These are phyloP conservation scores for Schizonepeta tenuifolia DNA, from an alignment of 257 asterid genomes.

Conservation along the genomic window DNA sequence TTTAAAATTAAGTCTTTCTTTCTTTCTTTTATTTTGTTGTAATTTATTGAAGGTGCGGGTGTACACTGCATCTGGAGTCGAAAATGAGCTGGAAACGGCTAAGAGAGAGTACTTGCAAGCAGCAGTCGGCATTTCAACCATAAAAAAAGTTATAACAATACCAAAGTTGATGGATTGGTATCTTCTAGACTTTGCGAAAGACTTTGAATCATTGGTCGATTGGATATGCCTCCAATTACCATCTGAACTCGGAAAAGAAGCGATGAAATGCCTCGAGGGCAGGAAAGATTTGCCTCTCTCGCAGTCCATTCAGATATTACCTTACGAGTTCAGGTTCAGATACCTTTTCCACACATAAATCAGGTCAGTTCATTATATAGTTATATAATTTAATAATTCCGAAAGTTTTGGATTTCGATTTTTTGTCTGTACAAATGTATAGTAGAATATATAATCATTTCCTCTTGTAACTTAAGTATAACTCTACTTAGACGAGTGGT, in stretches of 20 bases:
- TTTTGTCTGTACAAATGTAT: conserved; percentile 43
- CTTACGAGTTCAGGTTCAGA: conserved; percentile 87
- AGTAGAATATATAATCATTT: conserved; percentile 27
- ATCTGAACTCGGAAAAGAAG: conserved; percentile 65
- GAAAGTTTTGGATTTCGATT: conserved; percentile 40
- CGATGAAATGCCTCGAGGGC: conserved; percentile 66
- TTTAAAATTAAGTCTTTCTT: not conserved
- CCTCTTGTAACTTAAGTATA: conserved; percentile 47
- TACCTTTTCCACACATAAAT: conserved; percentile 66
- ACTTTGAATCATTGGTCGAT: conserved; percentile 73
- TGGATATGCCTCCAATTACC: conserved; percentile 91
- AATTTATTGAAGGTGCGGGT: conserved; percentile 61
- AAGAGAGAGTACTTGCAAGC: conserved; percentile 82
- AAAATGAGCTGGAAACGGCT: conserved; percentile 78
- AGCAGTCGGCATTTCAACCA: conserved; percentile 64
- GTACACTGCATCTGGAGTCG: conserved; percentile 74
- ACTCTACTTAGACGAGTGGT: conserved; percentile 16
- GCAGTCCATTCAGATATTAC: conserved; percentile 61
- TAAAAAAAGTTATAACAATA: conserved; percentile 55
- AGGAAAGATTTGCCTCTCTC: conserved; percentile 47
- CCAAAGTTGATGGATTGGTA: conserved; percentile 95
- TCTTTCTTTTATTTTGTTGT: not conserved
- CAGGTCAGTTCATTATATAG: conserved; percentile 28
- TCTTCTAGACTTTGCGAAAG: conserved; percentile 86
- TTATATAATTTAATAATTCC: conserved; percentile 26